These are phyloP conservation scores for Sisymbrium altissimum DNA, from an alignment of 345 rosid genomes.

Conservation along the genomic window DNA sequence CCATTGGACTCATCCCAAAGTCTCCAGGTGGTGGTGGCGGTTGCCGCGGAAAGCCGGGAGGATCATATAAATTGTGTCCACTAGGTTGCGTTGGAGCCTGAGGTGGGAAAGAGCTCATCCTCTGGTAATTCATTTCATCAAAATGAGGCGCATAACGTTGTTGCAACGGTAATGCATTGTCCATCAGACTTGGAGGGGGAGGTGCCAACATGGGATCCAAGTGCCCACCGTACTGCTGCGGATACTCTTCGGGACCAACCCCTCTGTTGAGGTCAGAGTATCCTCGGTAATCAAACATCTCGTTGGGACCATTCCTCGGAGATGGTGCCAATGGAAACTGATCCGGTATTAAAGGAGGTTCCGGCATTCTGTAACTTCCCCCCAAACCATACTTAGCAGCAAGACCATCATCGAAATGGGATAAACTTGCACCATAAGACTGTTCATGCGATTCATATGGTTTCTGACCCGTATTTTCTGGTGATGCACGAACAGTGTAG, in stretches of 20 bases:
- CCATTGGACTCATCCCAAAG: conserved; percentile 22
- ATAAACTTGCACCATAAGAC: conserved; percentile 27
- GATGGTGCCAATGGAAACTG: conserved; percentile 23
- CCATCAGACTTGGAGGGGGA: conserved; percentile 32
- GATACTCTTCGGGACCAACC: conserved; percentile 35
- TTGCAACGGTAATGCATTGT: conserved; percentile 44
- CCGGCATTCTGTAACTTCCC: conserved; percentile 31
- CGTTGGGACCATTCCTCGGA: conserved; percentile 13
- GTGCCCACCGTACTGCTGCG: conserved; percentile 28
- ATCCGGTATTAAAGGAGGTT: conserved; percentile 30
- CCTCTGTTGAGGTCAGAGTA: conserved; percentile 18
- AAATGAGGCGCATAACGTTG: conserved; percentile 62
- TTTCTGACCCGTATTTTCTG: conserved; percentile 19
- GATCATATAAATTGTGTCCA: conserved; percentile 10
- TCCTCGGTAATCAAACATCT: conserved; percentile 36
- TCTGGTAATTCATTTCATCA: conserved; percentile 51
- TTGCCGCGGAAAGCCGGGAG: conserved; percentile 16
- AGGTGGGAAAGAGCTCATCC: conserved; percentile 36
- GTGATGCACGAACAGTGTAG: conserved; percentile 14
- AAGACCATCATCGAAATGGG: conserved; percentile 35
- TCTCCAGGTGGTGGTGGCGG: conserved; percentile 19
- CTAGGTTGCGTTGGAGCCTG: conserved; percentile 35
- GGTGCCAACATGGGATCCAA: conserved; percentile 38
- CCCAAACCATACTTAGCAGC: conserved; percentile 30
- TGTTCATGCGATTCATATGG: conserved; percentile 28